Base-by-base conservation (phyloP, 164 flowering plant species). In the grape (Vitis vinifera) region DNA sequence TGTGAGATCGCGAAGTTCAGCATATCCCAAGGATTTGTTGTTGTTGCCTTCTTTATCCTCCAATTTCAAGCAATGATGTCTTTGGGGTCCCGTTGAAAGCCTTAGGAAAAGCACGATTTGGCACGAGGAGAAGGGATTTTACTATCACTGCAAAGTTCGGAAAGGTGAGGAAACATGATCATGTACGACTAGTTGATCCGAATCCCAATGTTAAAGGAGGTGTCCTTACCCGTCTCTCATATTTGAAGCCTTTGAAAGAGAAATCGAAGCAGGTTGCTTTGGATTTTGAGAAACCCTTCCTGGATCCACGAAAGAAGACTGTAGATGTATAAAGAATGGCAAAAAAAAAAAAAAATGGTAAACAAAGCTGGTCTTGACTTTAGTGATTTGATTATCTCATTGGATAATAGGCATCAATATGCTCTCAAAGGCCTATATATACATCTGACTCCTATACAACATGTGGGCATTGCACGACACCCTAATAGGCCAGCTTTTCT, bases 401-500 rank as follows among this genome's bases (percentile, higher is more conserved):
- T 91, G 72, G 96, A 95, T 81, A 86, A 78, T 61, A 95, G 91
- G 76, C 90, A 91, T 72, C 87, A 87, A 29, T 92, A 94, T 98
- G 94, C 94, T 66, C 70, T 85, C 44, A 83, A 85, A 78, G 90
- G 88, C 71, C 77, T 94, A 9, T 94, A 92, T 68, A 84, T 86
- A 8, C 89, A 87, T 79, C 73, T 94, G 72, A 85, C 95, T 60
- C 99, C 97, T 15, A 91, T 91, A 73, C 98, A 94, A 65, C 93
- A 98, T 15, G 87, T 95, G 71, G 78, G 81, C 70, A 89, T 92
- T 86, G 97, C 99, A 19, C 87, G 96, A 13, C 99, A 95, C 81
- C 98, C 99, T 47, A 86, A 95, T 74, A 78, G 99, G 70, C 99
- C 97, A 51, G 91, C 99, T 37, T 90, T 85, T 81, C 99, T 95